A percentile compares a stretch with the other conserved stretches of the same genome.
Evolutionary conservation across 768 basidiomycete genomes (phyloP).

Genomic region (Cubamyces sp.): DNA sequence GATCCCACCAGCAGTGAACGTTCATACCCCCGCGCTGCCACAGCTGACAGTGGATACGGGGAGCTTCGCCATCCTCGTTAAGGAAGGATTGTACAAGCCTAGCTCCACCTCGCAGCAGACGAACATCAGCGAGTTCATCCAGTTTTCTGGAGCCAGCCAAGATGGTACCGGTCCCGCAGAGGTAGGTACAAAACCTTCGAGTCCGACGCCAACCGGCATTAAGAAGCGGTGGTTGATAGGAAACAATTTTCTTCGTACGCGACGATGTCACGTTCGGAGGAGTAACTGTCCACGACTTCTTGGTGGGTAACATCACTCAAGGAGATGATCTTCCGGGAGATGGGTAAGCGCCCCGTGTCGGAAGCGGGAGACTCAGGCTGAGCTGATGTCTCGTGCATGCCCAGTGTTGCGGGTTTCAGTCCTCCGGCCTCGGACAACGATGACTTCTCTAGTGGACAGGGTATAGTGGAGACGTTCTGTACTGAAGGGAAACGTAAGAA

Average conservation of each 20-base stretch:
- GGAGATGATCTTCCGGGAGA: conserved; percentile 20
- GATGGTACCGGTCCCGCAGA: conserved; percentile 11
- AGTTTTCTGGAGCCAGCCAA: conserved; percentile 22
- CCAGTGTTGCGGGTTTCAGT: conserved; percentile 19
- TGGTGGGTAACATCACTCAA: conserved; percentile 21
- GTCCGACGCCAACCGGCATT: neutral
- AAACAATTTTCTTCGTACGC: conserved; percentile 11
- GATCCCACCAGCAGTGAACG: too few species aligned
- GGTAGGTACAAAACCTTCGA: neutral
- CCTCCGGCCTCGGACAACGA: conserved; percentile 20
- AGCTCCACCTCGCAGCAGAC: conserved; percentile 17
- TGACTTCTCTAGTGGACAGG: conserved; percentile 18
- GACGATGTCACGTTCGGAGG: conserved; percentile 19
- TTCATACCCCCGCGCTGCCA: neutral
- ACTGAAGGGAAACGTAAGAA: conserved; percentile 3
- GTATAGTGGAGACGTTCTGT: conserved; percentile 19
- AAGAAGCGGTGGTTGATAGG: neutral
- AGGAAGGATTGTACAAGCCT: conserved; percentile 18
- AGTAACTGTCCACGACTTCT: conserved; percentile 2
- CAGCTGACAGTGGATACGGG: conserved; percentile 22
- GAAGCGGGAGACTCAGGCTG: neutral
- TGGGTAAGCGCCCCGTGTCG: conserved; percentile 1
- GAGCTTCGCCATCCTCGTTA: conserved; percentile 21
- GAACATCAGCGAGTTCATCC: conserved; percentile 22
- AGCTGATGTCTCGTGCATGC: neutral